These are phyloP conservation scores for Nakaseomyces delphensis DNA, from an alignment of 1,139 yeast species.

Conservation along the genomic window DNA sequence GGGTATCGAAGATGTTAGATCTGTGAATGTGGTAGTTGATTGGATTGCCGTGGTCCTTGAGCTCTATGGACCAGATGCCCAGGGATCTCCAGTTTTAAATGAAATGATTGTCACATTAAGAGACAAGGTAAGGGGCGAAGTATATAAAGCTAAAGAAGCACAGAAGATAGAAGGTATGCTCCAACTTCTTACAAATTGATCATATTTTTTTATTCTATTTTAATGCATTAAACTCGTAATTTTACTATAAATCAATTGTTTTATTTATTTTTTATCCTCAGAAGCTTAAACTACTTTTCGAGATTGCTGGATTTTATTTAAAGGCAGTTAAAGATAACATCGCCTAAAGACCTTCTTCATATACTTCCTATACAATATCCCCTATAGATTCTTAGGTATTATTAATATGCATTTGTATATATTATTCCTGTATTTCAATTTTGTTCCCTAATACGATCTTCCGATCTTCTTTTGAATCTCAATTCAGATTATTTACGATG, in stretches of 20 bases:
- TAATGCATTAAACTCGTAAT: too few species aligned
- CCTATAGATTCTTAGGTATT: background rate
- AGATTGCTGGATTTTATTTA: background rate
- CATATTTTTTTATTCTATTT: background rate
- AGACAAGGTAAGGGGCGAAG: constrained; percentile 56
- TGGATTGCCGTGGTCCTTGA: constrained; percentile 77
- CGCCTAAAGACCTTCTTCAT: background rate
- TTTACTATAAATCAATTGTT: too few species aligned
- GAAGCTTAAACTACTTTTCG: too few species aligned
- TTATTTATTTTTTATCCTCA: background rate
- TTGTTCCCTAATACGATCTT: background rate
- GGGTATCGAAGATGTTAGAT: constrained; percentile 70
- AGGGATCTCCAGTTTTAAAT: constrained; percentile 69
- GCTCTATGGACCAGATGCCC: constrained; percentile 64
- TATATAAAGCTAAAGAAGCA: constrained; percentile 76
- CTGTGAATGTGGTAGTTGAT: constrained; percentile 68
- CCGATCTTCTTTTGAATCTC: background rate
- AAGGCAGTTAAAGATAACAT: background rate
- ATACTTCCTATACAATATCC: background rate
- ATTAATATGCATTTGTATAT: background rate
- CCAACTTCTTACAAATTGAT: constrained; percentile 51
- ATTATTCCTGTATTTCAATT: background rate
- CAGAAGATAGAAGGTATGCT: constrained; percentile 89
- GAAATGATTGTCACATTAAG: constrained; percentile 56
- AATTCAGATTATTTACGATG: background rate